phyloP scores from a whole-genome alignment of 192 early-diverging fungal species.

The Spizellomyces punctatus region DNA sequence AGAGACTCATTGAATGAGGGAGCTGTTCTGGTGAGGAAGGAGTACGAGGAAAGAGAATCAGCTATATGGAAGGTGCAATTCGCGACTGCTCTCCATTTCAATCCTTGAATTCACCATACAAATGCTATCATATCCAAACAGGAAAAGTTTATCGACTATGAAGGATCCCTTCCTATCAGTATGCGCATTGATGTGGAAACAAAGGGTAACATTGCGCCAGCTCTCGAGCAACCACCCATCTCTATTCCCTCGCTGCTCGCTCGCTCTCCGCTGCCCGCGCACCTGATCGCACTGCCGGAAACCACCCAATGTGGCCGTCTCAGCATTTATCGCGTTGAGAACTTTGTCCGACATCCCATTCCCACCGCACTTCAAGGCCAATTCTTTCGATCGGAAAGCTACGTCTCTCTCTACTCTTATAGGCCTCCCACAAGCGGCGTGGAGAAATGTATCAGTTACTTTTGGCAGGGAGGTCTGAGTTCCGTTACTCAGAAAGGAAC shows the following conservation, averaged over 20 bases:
- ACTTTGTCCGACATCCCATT: constrained; percentile 27
- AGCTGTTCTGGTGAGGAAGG: constrained; percentile 17
- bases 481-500: constrained; percentile 44
- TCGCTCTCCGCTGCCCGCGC: background rate
- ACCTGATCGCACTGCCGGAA: background rate
- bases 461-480: constrained; percentile 45
- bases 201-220: constrained; percentile 31
- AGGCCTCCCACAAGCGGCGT: constrained; percentile 18
- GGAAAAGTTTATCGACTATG: constrained; percentile 44
- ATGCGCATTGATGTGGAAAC: constrained; percentile 35
- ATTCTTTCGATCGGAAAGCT: constrained; percentile 39
- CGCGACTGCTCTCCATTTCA: no score
- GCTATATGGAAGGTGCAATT: constrained; percentile 22
- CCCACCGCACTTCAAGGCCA: background rate
- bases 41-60: constrained; percentile 19
- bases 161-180: constrained; percentile 40
- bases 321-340: constrained; percentile 27
- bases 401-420: constrained; percentile 38
- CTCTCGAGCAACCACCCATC: constrained; percentile 32
- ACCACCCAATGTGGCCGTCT: constrained; percentile 1
- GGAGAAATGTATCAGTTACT: constrained; percentile 40
- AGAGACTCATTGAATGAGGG: background rate
- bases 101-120: background rate
- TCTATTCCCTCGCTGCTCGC: constrained; percentile 19
- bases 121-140: background rate